Conservation (phyloP, 768 basidiomycete genomes). For the Lactarius hengduanensis region DNA sequence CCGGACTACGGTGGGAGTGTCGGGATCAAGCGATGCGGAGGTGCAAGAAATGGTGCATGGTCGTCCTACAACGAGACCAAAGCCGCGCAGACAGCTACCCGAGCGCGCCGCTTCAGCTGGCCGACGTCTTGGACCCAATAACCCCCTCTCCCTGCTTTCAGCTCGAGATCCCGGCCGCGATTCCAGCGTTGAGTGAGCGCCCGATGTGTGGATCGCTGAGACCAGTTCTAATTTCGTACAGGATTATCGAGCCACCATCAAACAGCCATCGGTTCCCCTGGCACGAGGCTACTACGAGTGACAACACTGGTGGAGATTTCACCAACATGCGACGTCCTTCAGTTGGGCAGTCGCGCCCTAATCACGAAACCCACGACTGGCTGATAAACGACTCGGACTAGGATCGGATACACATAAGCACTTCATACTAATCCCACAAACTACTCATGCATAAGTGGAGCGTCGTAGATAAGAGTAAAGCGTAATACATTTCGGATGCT, state of each 20-base stretch:
- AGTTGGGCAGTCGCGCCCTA: not conserved
- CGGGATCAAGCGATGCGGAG: slow-evolving; percentile 9
- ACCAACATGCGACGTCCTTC: not conserved
- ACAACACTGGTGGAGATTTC: not conserved
- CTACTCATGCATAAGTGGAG: slow-evolving; percentile 1
- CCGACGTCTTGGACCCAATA: slow-evolving; percentile 1
- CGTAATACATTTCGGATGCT: not conserved
- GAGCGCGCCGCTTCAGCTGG: not conserved
- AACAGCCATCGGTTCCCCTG: not conserved
- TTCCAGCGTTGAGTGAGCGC: slow-evolving; percentile 23
- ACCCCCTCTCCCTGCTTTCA: not conserved
- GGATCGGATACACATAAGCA: not conserved
- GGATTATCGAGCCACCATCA: slow-evolving; percentile 14
- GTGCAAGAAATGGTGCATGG: not conserved
- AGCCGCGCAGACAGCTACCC: slow-evolving; percentile 7
- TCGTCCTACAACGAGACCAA: slow-evolving; percentile 14
- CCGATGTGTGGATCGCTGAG: not conserved
- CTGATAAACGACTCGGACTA: slow-evolving; percentile 26
- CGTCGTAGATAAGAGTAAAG: not conserved
- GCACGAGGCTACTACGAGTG: not conserved
- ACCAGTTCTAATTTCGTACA: slow-evolving; percentile 11
- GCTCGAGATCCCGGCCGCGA: slow-evolving; percentile 7
- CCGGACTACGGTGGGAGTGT: not conserved
- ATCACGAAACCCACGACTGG: slow-evolving; percentile 20
- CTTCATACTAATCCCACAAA: not conserved